Evolutionary conservation across 2,329 filamentous ascomycete genomes (phyloP), one percentile per base, ranked within the genome.

Genomic region (Piedraia hortae): DNA sequence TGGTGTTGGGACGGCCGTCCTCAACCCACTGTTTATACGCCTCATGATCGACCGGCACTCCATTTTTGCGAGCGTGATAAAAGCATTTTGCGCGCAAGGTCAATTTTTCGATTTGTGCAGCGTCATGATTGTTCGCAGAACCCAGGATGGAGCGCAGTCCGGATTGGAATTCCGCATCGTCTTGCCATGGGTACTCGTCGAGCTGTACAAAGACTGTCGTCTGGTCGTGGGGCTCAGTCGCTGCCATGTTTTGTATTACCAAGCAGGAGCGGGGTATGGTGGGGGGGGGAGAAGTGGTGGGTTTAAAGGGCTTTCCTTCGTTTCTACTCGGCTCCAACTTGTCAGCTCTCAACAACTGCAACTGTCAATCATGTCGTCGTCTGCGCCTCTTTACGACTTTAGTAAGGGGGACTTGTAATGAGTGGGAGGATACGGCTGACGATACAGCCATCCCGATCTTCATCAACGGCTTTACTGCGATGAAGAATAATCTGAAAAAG

Each of bases 41-140:
- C 23, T 59, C 47, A 32, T 70, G 73, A 38, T 74, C 59, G 29
- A 82, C 56, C 10, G 53, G 37, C 3, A 38, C 46, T 21, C 46
- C 48, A 44, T 34, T 27, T 23, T 42, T 40, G 4, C 31, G 30
- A 5, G 53, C 46, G 39, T 64, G 70, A 46, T 71, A 75, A 46
- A 69, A 73, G 41, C 59, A 64, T 40, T 68, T 64, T 28, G 69
- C 68, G 31, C 67, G 60, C 24, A 65, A 49, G 14, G 62, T 62
- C 28, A 73, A 39, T 30, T 66, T 53, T 35, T 56, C 37, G 24
- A 52, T 35, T 45, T 62, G 45, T n/a, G n/a, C n/a, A n/a, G n/a
- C n/a, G 38, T 61, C 44, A 30, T 60, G 44, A 34, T 57, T 41
- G 41, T 56, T 54, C 25, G 56, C 50, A 11, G 46, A 53, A 28